Base-by-base conservation (phyloP, 2,329 filamentous ascomycete genomes). In the Metarhizium anisopliae region DNA sequence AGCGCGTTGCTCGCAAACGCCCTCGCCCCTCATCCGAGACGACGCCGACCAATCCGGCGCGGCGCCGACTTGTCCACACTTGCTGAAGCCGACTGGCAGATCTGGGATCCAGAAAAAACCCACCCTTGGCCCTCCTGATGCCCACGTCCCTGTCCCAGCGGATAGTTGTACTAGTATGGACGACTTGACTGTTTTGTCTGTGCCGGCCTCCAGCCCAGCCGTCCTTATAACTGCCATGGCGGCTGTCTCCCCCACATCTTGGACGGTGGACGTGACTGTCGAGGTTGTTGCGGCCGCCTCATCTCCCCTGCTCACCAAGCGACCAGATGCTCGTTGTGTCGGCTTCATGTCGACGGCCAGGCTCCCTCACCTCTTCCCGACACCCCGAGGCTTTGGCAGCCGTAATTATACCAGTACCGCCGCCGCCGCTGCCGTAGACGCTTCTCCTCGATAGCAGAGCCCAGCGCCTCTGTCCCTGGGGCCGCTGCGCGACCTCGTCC, bases 271-370 rank as follows among this genome's bases (percentile, higher is more conserved):
- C 10, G 25, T 7, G 43, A 10, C 18, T 47, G 6, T 25, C 43
- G 6, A 11, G 16, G 8, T 25, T 14, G 43, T 25, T 18, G 43
- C 43, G 18, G 43, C 18, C n/a, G 43, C 11, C 18, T 25, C 16
- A 29, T n/a, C 18, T 47, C 43, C 18, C 43, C 43, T 25, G 10
- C 43, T 47, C 43, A 11, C 32, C 6, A 35, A 42, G 20, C 29
- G 36, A n/a, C 53, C 32, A 29, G 55, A 40, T 25, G 47, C 53
- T 35, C 35, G 20, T 52, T 52, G 56, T 57, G 58, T 61, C 61
- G 63, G 63, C 63, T 67, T 65, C 59, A 69, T 70, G 67, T 67
- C 64, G 59, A 61, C 59, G 59, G 58, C 56, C 42, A 56, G 38
- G 47, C 50, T 43, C 18, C 29, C 40, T 35, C 18, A 29, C 36